Conservation (phyloP, 768 basidiomycete species). For the Leucocoprinus leucothites region DNA sequence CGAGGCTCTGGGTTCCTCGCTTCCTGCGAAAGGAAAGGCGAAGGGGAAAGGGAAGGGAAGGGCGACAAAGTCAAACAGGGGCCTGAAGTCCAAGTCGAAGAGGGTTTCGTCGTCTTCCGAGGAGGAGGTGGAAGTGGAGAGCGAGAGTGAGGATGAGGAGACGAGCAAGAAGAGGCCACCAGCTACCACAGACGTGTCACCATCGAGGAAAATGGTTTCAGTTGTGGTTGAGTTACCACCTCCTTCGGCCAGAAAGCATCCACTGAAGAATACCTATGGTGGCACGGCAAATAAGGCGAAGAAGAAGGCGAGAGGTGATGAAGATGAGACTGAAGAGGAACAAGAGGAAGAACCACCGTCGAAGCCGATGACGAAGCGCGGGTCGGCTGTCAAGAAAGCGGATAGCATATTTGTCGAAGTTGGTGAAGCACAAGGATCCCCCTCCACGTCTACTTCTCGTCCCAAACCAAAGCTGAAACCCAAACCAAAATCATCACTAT, state of each 20-base stretch:
- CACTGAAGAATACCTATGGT: neutral
- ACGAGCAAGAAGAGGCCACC: neutral
- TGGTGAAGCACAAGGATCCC: conserved; percentile 17
- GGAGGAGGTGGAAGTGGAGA: neutral
- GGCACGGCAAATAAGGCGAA: neutral
- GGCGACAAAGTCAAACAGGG: neutral
- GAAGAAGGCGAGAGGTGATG: neutral
- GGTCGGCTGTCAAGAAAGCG: conserved; percentile 8
- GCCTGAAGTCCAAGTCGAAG: conserved; percentile 10
- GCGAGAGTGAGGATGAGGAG: neutral
- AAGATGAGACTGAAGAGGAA: neutral
- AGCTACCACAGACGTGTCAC: neutral
- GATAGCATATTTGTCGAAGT: conserved; percentile 28
- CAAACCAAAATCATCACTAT: neutral
- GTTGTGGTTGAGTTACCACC: conserved; percentile 3
- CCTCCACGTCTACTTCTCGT: no score
- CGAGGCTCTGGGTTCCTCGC: no score
- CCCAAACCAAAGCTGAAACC: no score
- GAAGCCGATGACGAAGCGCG: neutral
- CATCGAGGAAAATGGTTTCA: neutral
- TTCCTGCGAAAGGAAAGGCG: conserved; percentile 4
- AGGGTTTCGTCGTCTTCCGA: conserved; percentile 3
- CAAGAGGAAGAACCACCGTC: neutral
- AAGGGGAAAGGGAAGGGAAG: conserved; percentile 10
- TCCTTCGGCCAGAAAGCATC: neutral